These are phyloP conservation scores for Amanita muscaria DNA, from an alignment of 768 basidiomycete genomes.

Conservation along the genomic window DNA sequence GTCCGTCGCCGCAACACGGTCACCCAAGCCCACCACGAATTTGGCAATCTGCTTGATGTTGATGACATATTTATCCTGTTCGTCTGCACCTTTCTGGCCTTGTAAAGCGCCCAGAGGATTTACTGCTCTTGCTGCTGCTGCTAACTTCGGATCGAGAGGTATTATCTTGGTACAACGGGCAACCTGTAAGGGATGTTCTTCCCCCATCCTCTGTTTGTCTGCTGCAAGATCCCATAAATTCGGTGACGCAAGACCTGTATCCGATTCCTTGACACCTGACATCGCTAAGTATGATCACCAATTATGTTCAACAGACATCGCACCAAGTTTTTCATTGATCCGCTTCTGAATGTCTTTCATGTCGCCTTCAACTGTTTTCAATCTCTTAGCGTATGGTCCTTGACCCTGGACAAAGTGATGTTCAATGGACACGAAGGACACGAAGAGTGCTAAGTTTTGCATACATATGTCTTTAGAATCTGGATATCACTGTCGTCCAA, in stretches of 20 bases:
- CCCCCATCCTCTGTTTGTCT: slow-evolving; percentile 83
- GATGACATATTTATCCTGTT: slow-evolving; percentile 99
- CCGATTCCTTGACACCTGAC: slow-evolving; percentile 91
- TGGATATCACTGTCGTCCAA: slow-evolving; percentile 98
- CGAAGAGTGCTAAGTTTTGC: slow-evolving; percentile 18
- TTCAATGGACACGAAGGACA: not conserved
- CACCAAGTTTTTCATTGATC: slow-evolving; percentile 95
- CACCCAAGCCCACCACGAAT: slow-evolving; percentile 95
- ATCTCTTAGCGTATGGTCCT: slow-evolving; percentile 87
- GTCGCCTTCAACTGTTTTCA: slow-evolving; percentile 86
- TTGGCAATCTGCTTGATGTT: slow-evolving; percentile 99
- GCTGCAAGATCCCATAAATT: slow-evolving; percentile 97
- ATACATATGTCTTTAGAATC: slow-evolving; percentile 95
- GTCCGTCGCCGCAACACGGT: slow-evolving; percentile 94
- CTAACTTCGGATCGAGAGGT: slow-evolving; percentile 64
- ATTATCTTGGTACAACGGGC: slow-evolving; percentile 99
- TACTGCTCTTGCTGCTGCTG: slow-evolving; percentile 69
- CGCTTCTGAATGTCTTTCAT: slow-evolving; percentile 95
- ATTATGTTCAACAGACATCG: slow-evolving; percentile 11
- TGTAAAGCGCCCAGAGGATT: slow-evolving; percentile 71
- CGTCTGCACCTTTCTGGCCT: slow-evolving; percentile 94
- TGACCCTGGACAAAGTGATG: slow-evolving; percentile 58
- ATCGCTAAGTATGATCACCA: slow-evolving; percentile 6
- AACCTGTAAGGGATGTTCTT: slow-evolving; percentile 92
- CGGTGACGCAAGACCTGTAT: slow-evolving; percentile 93